Evolutionary conservation across 2,329 filamentous ascomycete species (phyloP).

Genomic region (Aspergillus candidus): DNA sequence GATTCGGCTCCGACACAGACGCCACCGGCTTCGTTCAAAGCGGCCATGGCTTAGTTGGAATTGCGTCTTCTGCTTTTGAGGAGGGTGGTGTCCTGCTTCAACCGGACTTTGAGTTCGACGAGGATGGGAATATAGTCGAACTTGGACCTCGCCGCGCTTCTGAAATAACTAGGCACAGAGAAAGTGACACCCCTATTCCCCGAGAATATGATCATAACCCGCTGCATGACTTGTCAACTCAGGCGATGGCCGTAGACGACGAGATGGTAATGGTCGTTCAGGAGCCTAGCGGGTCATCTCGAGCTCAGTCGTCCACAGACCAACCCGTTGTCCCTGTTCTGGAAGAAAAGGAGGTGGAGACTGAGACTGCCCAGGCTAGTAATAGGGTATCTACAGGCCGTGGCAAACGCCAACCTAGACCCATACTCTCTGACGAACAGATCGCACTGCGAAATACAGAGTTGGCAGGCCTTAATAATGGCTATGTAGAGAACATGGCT

Average conservation of each 20-base stretch:
- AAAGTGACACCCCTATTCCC: conserved; percentile 31
- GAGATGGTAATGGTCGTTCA: conserved; percentile 18
- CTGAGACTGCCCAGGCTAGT: background rate
- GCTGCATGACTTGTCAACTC: background rate
- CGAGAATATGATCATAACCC: too few species aligned
- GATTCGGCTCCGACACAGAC: conserved; percentile 39
- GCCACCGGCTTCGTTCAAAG: conserved; percentile 34
- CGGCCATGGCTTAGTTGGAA: conserved; percentile 22
- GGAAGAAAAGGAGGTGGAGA: too few species aligned
- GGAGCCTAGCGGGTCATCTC: background rate
- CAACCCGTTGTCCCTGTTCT: too few species aligned
- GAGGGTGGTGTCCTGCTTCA: conserved; percentile 46
- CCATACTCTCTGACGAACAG: conserved; percentile 43
- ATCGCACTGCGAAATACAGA: conserved; percentile 53
- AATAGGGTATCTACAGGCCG: conserved; percentile 20
- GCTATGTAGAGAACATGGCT: conserved; percentile 58
- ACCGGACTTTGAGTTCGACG: conserved; percentile 57
- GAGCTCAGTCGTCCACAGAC: too few species aligned
- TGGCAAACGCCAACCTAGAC: conserved; percentile 31
- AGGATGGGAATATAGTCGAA: conserved; percentile 54
- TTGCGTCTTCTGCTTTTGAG: conserved; percentile 25
- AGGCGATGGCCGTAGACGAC: conserved; percentile 26
- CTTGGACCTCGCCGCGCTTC: conserved; percentile 20
- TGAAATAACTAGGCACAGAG: conserved; percentile 6
- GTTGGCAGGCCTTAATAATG: conserved; percentile 51